Evolutionary conservation across 2,329 filamentous ascomycete genomes (phyloP), one percentile per base, ranked within the genome.

Genomic region (Apiospora hydei): DNA sequence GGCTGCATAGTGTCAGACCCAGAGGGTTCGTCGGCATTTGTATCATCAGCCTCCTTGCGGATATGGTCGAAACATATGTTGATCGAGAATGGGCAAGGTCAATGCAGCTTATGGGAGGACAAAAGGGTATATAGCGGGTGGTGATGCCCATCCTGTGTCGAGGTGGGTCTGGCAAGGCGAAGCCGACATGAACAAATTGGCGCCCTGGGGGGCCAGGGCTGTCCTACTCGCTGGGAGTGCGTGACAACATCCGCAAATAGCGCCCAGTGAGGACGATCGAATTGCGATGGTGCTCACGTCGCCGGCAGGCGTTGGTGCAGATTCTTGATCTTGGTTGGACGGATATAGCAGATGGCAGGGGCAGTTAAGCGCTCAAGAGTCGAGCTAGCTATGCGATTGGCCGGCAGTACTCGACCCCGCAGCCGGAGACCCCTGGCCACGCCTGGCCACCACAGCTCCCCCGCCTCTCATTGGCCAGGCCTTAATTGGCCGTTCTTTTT

Each of bases 41-140:
- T 46, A 49, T 69, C 67, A 69, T 47, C 46, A 57, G 83, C 83
- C 84, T 85, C 83, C 84, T 85, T 80, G 79, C 79, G 81, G 80
- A 82, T 80, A 64, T 78, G 82, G 79, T 81, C 85, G 85, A 88
- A 88, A 88, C 86, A 84, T 84, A 82, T 82, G 80, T 77, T 83
- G 84, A 85, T 82, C 79, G 83, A 83, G 81, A 85, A 83, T 79
- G 79, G 81, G 83, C 83, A 83, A 83, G 82, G 81, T 81, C 79
- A 77, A 80, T 79, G 79, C 79, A 81, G 79, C 77, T 80, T 80
- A 81, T 82, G 83, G 83, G 84, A 82, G 81, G 79, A 79, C 80
- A 83, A 83, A 82, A 69, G 82, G 84, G 87, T 88, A 88, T 88
- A 88, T 88, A 88, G 86, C 86, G 86, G 85, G 83, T 87, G 84